Conservation (phyloP, 495 filamentous ascomycete species). For the Talaromyces stipitatus region DNA sequence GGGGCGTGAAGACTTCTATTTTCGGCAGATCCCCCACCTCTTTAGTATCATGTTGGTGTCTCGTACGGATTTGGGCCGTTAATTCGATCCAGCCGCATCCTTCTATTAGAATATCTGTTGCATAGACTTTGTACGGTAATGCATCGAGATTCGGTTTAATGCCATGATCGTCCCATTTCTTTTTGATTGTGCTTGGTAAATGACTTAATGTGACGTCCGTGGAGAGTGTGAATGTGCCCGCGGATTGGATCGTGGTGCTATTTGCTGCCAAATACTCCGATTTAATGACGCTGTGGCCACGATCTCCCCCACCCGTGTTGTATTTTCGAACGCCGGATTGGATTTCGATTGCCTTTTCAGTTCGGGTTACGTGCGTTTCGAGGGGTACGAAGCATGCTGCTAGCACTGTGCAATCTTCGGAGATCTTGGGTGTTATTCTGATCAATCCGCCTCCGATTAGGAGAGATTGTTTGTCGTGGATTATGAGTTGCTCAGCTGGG, state of each 20-base stretch:
- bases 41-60: conserved; percentile 3
- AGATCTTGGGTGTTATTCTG: conserved; percentile 69
- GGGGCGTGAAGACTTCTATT: conserved; percentile 78
- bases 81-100: conserved; percentile 92
- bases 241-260: conserved; percentile 39
- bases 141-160: conserved; percentile 14
- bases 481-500: conserved; percentile 52
- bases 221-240: conserved; percentile 65
- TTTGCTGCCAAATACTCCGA: background rate
- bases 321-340: conserved; percentile 49
- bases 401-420: conserved; percentile 50
- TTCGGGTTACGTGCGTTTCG: conserved; percentile 63
- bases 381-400: conserved; percentile 75
- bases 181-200: conserved; percentile 28
- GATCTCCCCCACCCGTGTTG: conserved; percentile 11
- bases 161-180: conserved; percentile 25
- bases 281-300: conserved; percentile 5
- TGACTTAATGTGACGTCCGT: conserved; percentile 70
- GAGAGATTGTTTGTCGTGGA: conserved; percentile 76
- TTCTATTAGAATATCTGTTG: conserved; percentile 80
- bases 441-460: conserved; percentile 80
- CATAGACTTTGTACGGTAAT: conserved; percentile 72
- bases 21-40: conserved; percentile 57
- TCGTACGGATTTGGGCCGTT: conserved; percentile 66
- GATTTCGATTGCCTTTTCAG: conserved; percentile 64